A percentile compares a stretch with the other conserved stretches of the same genome.
Evolutionary conservation across 2,329 filamentous ascomycete species (phyloP).

Genomic region (Fusarium chuoi): DNA sequence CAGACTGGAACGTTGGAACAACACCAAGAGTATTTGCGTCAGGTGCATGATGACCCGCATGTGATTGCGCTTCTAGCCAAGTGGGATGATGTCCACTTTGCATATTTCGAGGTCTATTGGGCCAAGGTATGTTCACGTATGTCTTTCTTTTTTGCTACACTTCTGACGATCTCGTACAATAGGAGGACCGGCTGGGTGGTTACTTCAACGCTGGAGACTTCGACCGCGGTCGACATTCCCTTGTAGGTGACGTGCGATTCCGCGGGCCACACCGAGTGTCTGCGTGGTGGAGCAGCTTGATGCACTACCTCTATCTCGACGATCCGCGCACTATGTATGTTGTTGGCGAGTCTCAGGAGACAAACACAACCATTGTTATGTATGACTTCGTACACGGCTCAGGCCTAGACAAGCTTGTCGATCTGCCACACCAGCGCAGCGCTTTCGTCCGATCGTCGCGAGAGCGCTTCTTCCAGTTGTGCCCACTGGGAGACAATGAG

Average conservation of each 20-base stretch:
- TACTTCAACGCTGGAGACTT: constrained; percentile 67
- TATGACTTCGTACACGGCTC: constrained; percentile 82
- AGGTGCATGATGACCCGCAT: constrained; percentile 77
- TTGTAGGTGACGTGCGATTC: constrained; percentile 68
- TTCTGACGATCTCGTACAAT: background rate
- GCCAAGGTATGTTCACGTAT: constrained; percentile 59
- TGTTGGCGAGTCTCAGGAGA: constrained; percentile 78
- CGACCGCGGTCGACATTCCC: constrained; percentile 67
- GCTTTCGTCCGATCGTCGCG: constrained; percentile 72
- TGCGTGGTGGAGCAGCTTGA: constrained; percentile 70
- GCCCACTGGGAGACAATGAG: constrained; percentile 66
- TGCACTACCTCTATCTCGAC: constrained; percentile 72
- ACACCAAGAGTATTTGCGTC: constrained; percentile 76
- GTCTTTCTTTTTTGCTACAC: background rate
- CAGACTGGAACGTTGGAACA: constrained; percentile 80
- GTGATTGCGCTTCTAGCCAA: constrained; percentile 75
- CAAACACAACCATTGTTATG: constrained; percentile 74
- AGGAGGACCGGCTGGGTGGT: constrained; percentile 66
- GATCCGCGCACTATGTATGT: constrained; percentile 67
- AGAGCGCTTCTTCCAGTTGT: constrained; percentile 76
- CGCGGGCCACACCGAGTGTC: constrained; percentile 69
- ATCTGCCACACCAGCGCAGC: constrained; percentile 77
- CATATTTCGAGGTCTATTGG: constrained; percentile 87
- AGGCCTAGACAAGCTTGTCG: constrained; percentile 76
- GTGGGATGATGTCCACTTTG: constrained; percentile 77